phyloP scores from a whole-genome alignment of 78 protist genomes.

The Creolimax fragrantissima region DNA sequence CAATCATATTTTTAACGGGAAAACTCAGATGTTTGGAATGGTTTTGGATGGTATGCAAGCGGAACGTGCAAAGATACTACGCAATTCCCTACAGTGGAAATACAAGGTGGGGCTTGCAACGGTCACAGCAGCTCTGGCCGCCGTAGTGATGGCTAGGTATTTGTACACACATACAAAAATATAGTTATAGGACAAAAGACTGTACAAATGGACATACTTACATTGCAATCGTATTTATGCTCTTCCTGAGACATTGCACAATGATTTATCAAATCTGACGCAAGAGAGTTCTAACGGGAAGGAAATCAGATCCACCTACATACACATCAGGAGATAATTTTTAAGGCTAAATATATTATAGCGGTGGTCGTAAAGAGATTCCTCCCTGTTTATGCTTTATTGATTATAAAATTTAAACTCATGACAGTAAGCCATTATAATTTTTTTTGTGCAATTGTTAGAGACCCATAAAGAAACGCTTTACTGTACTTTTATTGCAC shows the following conservation, averaged over 20 bases:
- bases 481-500: too few relatives aligned
- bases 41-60: neutral
- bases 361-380: neutral
- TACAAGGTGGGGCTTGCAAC: neutral
- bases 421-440: too few relatives aligned
- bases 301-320: neutral
- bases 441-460: too few relatives aligned
- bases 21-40: neutral
- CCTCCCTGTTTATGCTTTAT: too few relatives aligned
- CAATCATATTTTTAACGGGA: neutral
- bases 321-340: neutral
- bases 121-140: neutral
- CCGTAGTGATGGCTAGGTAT: neutral
- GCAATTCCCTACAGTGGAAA: neutral
- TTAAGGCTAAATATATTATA: neutral
- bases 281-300: too few relatives aligned
- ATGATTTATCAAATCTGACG: too few relatives aligned
- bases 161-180: neutral
- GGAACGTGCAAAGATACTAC: neutral
- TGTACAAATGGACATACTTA: neutral
- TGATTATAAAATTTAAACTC: too few relatives aligned
- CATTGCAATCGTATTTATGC: neutral
- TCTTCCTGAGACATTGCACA: neutral
- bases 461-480: too few relatives aligned
- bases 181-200: neutral